Conservation (phyloP, 139 green algal species). For the Chlorella sp. region DNA sequence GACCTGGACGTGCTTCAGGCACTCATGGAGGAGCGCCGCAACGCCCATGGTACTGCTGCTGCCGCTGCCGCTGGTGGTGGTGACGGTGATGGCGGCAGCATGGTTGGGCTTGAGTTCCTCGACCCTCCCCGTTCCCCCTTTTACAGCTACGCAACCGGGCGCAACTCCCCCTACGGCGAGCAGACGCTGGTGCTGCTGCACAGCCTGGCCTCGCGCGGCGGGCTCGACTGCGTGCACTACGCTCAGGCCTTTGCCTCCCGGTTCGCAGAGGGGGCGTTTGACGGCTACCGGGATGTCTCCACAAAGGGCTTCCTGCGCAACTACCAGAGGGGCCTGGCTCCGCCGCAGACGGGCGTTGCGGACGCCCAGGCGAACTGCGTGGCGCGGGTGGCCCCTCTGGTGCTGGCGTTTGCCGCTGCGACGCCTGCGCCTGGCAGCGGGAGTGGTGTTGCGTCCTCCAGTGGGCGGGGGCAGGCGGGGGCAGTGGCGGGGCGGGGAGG, state of each 20-base stretch:
- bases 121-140: slow-evolving; percentile 47
- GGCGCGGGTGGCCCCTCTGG: slow-evolving; percentile 37
- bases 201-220: slow-evolving; percentile 20
- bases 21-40: not conserved
- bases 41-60: too few species aligned
- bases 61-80: too few species aligned
- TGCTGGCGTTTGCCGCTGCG: too few species aligned
- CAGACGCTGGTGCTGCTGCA: slow-evolving; percentile 38
- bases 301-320: slow-evolving; percentile 51
- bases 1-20: slow-evolving; percentile 2
- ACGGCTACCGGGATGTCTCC: slow-evolving; percentile 45
- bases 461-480: slow-evolving; percentile 10
- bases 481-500: not conserved
- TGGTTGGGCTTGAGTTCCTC: slow-evolving; percentile 39
- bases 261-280: slow-evolving; percentile 38
- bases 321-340: slow-evolving; percentile 20
- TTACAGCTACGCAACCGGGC: slow-evolving; percentile 35
- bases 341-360: slow-evolving; percentile 34
- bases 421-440: too few species aligned
- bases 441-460: too few species aligned
- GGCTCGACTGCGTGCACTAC: slow-evolving; percentile 36
- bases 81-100: not conserved
- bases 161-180: slow-evolving; percentile 52
- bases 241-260: slow-evolving; percentile 13
- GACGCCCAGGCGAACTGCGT: slow-evolving; percentile 52